Percentiles rank a stretch among this genome's conserved stretches.
These are phyloP conservation scores for Parathielavia appendiculata DNA, from an alignment of 495 filamentous ascomycete genomes.

Conservation along the genomic window DNA sequence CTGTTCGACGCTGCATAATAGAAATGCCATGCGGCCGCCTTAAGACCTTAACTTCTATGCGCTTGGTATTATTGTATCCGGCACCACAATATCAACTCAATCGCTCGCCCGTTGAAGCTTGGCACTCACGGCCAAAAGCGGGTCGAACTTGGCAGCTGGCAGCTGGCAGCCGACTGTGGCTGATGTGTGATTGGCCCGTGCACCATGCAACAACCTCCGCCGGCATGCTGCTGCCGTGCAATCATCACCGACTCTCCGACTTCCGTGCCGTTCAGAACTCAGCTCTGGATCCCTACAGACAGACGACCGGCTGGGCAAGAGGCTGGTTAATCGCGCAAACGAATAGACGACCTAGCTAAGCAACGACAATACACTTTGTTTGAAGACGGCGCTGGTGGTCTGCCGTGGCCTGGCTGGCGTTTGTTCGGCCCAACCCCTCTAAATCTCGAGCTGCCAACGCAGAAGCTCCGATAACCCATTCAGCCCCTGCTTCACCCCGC, in stretches of 20 bases:
- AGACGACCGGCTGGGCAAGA: conserved; percentile 9
- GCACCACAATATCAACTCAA: no score
- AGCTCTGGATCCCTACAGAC: conserved; percentile 8
- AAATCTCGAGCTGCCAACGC: conserved; percentile 20
- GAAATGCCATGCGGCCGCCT: no score
- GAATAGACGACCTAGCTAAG: background rate
- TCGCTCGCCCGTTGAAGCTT: no score
- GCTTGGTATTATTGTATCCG: no score
- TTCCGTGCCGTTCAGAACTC: background rate
- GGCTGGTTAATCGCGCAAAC: conserved; percentile 5
- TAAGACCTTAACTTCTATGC: no score
- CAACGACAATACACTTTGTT: background rate
- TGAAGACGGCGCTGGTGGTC: background rate
- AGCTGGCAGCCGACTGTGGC: background rate
- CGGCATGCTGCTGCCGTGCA: background rate
- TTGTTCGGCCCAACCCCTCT: conserved; percentile 24
- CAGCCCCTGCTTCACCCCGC: conserved; percentile 11
- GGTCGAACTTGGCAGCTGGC: no score
- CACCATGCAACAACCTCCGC: background rate
- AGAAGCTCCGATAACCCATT: conserved; percentile 11
- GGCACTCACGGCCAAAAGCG: no score
- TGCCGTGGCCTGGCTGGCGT: conserved; percentile 3
- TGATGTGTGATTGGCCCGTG: background rate
- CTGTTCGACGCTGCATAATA: no score
- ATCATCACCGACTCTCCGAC: background rate